These are phyloP conservation scores for Begonia loranthoides DNA, from an alignment of 306 rosid species.

Conservation along the genomic window DNA sequence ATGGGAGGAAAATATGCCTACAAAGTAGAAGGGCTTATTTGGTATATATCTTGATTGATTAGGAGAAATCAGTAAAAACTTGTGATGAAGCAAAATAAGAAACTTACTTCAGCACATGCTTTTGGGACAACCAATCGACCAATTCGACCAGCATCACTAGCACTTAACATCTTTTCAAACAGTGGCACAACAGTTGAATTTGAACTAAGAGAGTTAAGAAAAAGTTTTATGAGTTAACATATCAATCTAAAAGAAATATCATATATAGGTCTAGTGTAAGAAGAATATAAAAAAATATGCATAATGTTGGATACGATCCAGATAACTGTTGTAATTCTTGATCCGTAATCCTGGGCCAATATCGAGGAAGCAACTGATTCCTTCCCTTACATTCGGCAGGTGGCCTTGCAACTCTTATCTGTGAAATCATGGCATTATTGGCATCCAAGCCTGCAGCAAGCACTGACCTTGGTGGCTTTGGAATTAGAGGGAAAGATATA, in stretches of 20 bases:
- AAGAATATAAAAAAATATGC: constrained; percentile 8
- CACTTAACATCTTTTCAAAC: constrained; percentile 98
- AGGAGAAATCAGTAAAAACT: not conserved
- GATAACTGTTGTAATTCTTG: constrained; percentile 95
- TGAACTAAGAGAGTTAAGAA: constrained; percentile 57
- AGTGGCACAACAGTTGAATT: constrained; percentile 88
- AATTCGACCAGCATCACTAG: constrained; percentile 99
- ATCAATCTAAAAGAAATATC: constrained; percentile 9
- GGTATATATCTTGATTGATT: not conserved
- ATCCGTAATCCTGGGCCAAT: constrained; percentile 98
- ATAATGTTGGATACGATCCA: constrained; percentile 77
- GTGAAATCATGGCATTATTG: constrained; percentile 52
- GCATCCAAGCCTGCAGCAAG: constrained; percentile 46
- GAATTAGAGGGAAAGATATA: constrained; percentile 74
- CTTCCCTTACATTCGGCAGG: constrained; percentile 98
- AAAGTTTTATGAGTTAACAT: constrained; percentile 6
- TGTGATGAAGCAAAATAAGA: constrained; percentile 5
- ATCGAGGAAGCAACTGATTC: constrained; percentile 97
- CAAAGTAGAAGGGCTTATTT: constrained; percentile 13
- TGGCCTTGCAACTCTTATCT: constrained; percentile 94
- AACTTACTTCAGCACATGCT: constrained; percentile 91
- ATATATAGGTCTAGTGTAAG: not conserved
- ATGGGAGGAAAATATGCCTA: constrained; percentile 98
- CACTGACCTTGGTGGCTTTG: constrained; percentile 72
- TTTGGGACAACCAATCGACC: constrained; percentile 97